Conservation (phyloP, 2,329 filamentous ascomycete genomes). For the Talaromyces albobiverticillius region DNA sequence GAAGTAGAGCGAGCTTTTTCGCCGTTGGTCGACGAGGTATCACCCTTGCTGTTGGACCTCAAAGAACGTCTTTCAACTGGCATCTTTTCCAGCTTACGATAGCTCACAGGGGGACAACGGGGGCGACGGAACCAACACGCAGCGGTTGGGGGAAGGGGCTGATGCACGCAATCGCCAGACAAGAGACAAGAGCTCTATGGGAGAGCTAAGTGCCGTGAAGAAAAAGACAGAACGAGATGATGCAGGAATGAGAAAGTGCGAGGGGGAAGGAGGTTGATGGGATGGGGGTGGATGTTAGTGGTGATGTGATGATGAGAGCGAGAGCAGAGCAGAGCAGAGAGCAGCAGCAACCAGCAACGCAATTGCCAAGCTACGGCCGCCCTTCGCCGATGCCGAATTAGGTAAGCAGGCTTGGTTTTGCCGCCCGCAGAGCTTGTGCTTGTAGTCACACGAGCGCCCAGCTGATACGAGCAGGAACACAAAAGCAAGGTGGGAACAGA, state of each 20-base stretch:
- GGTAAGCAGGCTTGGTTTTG: slow-evolving; percentile 7
- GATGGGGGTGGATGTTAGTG: slow-evolving; percentile 6
- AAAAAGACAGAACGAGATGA: neutral
- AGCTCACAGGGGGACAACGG: slow-evolving; percentile 21
- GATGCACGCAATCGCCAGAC: slow-evolving; percentile 4
- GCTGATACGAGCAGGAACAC: neutral
- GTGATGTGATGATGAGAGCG: slow-evolving; percentile 15
- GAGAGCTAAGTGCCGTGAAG: neutral
- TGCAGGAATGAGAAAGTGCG: neutral
- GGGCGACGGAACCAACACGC: neutral
- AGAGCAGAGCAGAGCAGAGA: slow-evolving; percentile 15
- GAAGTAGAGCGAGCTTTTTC: slow-evolving; percentile 44
- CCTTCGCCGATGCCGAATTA: slow-evolving; percentile 11
- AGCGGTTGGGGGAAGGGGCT: slow-evolving; percentile 6
- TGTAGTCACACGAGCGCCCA: slow-evolving; percentile 1
- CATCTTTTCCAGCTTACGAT: slow-evolving; percentile 37
- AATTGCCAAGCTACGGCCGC: slow-evolving; percentile 9
- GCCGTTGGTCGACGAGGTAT: slow-evolving; percentile 47
- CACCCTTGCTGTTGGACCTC: slow-evolving; percentile 47
- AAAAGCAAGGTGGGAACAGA: no score
- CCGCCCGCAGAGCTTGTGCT: no score
- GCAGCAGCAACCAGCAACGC: slow-evolving; percentile 9
- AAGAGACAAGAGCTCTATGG: neutral
- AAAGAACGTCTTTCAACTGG: slow-evolving; percentile 46
- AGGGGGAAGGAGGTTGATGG: neutral